phyloP scores from a whole-genome alignment of 2,329 filamentous ascomycete genomes.

The Exophiala lecanii-corni region DNA sequence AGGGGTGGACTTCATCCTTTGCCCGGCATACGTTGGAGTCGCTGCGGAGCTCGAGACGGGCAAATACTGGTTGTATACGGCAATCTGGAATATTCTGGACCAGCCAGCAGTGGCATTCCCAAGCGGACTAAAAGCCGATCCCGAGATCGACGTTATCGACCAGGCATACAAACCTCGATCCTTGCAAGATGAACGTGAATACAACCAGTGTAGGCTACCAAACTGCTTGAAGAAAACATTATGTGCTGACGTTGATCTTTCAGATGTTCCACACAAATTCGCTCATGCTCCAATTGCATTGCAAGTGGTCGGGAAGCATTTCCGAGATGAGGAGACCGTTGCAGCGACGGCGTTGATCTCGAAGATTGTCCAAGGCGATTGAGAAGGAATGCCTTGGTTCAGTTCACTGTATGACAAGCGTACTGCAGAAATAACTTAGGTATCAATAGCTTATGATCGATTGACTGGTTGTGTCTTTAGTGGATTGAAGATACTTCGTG shows the following conservation, averaged over 20 bases:
- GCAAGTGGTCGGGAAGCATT: conserved; percentile 50
- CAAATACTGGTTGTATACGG: conserved; percentile 61
- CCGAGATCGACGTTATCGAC: conserved; percentile 16
- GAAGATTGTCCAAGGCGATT: background rate
- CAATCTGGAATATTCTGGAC: conserved; percentile 65
- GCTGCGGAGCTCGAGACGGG: conserved; percentile 47
- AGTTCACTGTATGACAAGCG: too few relatives aligned
- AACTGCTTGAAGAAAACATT: too few relatives aligned
- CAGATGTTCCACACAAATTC: conserved; percentile 42
- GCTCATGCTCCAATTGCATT: conserved; percentile 48
- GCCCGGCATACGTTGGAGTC: conserved; percentile 51
- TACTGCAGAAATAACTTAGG: too few relatives aligned
- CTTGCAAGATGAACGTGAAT: conserved; percentile 43
- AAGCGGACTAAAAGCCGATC: conserved; percentile 36
- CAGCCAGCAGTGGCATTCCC: conserved; percentile 62
- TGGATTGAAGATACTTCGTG: too few relatives aligned
- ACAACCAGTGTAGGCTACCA: conserved; percentile 34
- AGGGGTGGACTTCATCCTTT: conserved; percentile 45
- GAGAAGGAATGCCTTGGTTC: too few relatives aligned
- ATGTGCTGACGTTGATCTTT: conserved; percentile 9
- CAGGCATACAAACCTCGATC: conserved; percentile 19
- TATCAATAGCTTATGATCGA: too few relatives aligned
- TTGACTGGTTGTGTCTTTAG: too few relatives aligned
- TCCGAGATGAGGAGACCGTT: conserved; percentile 49
- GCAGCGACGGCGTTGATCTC: conserved; percentile 13